Base-by-base conservation (phyloP, 2,329 filamentous ascomycete genomes). In the Cladosporium sp. region DNA sequence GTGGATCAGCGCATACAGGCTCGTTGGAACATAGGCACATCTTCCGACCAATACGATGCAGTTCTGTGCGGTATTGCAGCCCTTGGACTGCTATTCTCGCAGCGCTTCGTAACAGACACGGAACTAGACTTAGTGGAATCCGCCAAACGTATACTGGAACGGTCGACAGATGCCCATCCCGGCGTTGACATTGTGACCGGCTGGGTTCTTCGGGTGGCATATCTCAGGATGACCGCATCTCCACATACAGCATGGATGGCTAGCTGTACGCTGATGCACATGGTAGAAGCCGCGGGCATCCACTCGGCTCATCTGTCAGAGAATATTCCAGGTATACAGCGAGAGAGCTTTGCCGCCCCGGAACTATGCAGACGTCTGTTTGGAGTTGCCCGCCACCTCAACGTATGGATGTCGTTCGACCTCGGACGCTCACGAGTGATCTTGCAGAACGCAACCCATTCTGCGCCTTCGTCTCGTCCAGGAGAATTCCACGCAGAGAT, bases 361-460 rank as follows among this genome's bases (percentile, higher is more conserved):
- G 60, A 63, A 39, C 32, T 63, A 30, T 63, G 60, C 49, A 39
- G 60, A 28, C 49, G 60, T 16, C 18, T 69, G 76, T 82, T 65
- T 79, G 80, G 26, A 21, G 79, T 85, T 53, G 80, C 84, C 0
- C 82, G 83, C n/a, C 84, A 86, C 60, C 76, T 86, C 10, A 85
- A 86, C 67, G 81, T 81, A 21, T 86, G 84, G 83, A 82, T 81
- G 36, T 86, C 84, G 0, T 85, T 84, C 63, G 84, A 86, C 61
- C 79, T 85, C 49, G 84, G 83, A 0, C 79, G 82, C 0, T 83
- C 83, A 0, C 77, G 82, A 14, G 81, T 85, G 25, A 60, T 78
- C 69, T 76, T 84, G 0, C 79, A 79, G 26, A 79, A 79, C 18
- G 77, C 79, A 6, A 77, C 77, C 0, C 76, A 78, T 0, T 70